phyloP scores from a whole-genome alignment of 2,329 filamentous ascomycete genomes.

The Aspergillus sp. region DNA sequence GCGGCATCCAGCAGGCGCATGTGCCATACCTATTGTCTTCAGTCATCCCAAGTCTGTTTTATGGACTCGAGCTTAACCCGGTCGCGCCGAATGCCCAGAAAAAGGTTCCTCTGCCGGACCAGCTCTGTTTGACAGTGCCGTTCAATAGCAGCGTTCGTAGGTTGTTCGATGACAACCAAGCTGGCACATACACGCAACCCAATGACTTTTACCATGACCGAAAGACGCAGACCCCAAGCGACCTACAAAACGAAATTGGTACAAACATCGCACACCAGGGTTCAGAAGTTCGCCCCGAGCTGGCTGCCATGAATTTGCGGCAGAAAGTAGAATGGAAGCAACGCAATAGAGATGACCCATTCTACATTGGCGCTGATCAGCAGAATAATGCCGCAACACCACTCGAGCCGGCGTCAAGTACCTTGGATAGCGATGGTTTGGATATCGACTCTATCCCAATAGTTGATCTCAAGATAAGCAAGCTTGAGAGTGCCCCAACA shows the following conservation, averaged over 20 bases:
- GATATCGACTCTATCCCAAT: conserved; percentile 96
- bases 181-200: conserved; percentile 41
- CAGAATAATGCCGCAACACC: conserved; percentile 67
- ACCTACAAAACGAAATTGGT: conserved; percentile 20
- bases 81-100: conserved; percentile 79
- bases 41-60: conserved; percentile 84
- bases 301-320: conserved; percentile 71
- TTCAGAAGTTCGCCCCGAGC: conserved; percentile 52
- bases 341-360: conserved; percentile 88
- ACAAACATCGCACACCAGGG: conserved; percentile 39
- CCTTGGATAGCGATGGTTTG: conserved; percentile 72
- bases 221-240: conserved; percentile 23
- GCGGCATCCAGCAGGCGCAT: conserved; percentile 24
- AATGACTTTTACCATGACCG: conserved; percentile 42
- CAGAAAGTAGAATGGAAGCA: conserved; percentile 76
- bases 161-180: conserved; percentile 62
- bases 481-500: conserved; percentile 34
- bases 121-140: conserved; percentile 74
- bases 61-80: conserved; percentile 85
- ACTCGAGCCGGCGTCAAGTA: conserved; percentile 72
- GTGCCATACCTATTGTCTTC: conserved; percentile 83
- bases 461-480: conserved; percentile 81
- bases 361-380: conserved; percentile 71
- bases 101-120: conserved; percentile 77
- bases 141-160: conserved; percentile 73